Evolutionary conservation across 306 rosid genomes (phyloP).

Genomic region (Cicer arietinum): DNA sequence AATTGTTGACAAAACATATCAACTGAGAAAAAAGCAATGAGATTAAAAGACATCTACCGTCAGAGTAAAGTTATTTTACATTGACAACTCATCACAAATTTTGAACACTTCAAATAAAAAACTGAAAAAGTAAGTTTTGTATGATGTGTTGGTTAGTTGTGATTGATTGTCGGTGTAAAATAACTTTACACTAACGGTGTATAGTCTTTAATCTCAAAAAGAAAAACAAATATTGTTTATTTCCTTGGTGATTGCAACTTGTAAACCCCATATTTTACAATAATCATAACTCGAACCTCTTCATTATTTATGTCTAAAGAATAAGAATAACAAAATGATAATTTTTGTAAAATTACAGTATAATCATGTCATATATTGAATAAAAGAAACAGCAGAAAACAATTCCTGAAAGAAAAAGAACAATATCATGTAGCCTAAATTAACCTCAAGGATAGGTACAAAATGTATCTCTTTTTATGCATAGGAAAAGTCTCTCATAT

Average conservation of each 20-base stretch:
- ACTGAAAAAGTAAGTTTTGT: no score
- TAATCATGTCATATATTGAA: conserved; percentile 18
- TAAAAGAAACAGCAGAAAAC: conserved; percentile 12
- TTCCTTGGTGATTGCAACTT: background rate
- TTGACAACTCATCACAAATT: no score
- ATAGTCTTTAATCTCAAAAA: background rate
- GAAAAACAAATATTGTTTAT: background rate
- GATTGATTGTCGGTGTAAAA: no score
- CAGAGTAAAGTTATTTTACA: no score
- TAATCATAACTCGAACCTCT: background rate
- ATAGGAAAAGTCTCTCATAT: conserved; percentile 82
- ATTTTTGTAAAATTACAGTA: background rate
- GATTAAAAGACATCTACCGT: no score
- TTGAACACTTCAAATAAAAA: no score
- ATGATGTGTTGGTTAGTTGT: no score
- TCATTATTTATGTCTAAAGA: conserved; percentile 11
- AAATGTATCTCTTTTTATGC: conserved; percentile 70
- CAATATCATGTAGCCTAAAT: conserved; percentile 1
- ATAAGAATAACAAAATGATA: conserved; percentile 19
- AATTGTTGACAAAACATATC: background rate
- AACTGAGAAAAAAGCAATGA: background rate
- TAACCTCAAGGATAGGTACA: conserved; percentile 67
- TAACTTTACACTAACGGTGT: no score
- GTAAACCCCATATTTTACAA: background rate
- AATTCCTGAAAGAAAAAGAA: background rate